phyloP scores from a whole-genome alignment of 805 yeast species.

The Candida multigemmis region DNA sequence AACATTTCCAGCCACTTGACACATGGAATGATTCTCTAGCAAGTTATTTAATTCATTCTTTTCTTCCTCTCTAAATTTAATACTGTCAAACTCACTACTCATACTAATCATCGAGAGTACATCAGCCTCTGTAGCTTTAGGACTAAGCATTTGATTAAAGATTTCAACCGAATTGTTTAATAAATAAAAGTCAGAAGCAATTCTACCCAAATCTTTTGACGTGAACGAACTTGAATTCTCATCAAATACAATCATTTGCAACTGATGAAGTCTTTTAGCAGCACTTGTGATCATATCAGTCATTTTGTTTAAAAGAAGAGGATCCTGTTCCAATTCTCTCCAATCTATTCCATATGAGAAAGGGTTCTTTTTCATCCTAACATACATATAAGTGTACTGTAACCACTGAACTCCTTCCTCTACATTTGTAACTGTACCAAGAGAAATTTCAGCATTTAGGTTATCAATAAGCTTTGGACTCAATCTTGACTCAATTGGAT shows the following conservation, averaged over 20 bases:
- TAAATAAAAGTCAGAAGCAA: conserved; percentile 89
- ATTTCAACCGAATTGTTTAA: conserved; percentile 80
- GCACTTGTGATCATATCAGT: conserved; percentile 70
- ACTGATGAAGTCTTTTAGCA: conserved; percentile 71
- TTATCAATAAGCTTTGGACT: conserved; percentile 79
- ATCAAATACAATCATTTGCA: conserved; percentile 92
- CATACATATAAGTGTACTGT: conserved; percentile 93
- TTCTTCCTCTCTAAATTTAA: conserved; percentile 86
- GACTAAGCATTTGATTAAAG: conserved; percentile 76
- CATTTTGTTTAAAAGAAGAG: conserved; percentile 63
- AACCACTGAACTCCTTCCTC: conserved; percentile 96
- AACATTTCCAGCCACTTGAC: conserved; percentile 72
- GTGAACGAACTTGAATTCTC: conserved; percentile 72
- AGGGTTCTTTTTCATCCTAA: conserved; percentile 91
- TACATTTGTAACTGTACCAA: conserved; percentile 90
- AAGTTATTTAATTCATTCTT: conserved; percentile 58
- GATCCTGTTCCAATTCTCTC: conserved; percentile 79
- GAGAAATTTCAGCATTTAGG: conserved; percentile 89
- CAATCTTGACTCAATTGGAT: conserved; percentile 86
- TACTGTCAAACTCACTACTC: conserved; percentile 89
- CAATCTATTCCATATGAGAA: conserved; percentile 86
- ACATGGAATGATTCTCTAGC: conserved; percentile 52
- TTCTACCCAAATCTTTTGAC: conserved; percentile 85
- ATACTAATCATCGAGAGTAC: conserved; percentile 78
- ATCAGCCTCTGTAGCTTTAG: conserved; percentile 87